Evolutionary conservation across 73 alveolate genomes (phyloP), one percentile per base, ranked within the genome.

Genomic region (Uronychia setigera): DNA sequence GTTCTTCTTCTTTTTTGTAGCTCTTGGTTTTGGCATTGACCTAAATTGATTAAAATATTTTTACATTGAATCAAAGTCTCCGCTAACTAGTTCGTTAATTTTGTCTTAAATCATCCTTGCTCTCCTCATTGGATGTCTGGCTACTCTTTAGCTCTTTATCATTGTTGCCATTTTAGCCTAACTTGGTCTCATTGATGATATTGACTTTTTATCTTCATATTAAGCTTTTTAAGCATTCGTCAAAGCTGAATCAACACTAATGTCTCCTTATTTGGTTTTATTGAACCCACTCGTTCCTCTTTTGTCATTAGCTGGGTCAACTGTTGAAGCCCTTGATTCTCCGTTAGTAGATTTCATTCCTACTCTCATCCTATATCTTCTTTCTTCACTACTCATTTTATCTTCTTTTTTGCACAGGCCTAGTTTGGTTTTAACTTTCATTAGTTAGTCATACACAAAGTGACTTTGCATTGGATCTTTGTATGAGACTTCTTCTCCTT

Each of bases 351-450:
- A 46, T 46, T 46, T 46, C n/a, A 19, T 5, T 11, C 67, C 67
- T 11, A 46, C 67, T 19, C 67, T 46, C n/a, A 19, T 19, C 67
- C 67, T 46, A 19, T 46, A 46, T 5, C 67, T 5, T 46, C 67
- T 5, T 46, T 46, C 67, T 46, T 46, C 67, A 11, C n/a, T 11
- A 19, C 67, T 46, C 67, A 46, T 5, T 19, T 46, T 46, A 19
- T 46, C 67, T 19, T 46, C 67, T 46, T 46, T 46, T 46, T 46
- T 46, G 67, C 67, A 46, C n/a, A 46, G 67, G n/a, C 67, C 67
- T 11, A 46, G 67, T 19, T 46, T 46, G 19, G 67, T 46, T 19
- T 46, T 46, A 19, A 46, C 67, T 19, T 46, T 46, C 67, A 46
- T 46, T 19, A 46, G 5, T 19, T 46, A 19, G n/a, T 46, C 67